Percentiles rank a stretch among this genome's conserved stretches.
Conservation (phyloP, 352 stramenopile genomes). For the Phytophthora lateralis region DNA sequence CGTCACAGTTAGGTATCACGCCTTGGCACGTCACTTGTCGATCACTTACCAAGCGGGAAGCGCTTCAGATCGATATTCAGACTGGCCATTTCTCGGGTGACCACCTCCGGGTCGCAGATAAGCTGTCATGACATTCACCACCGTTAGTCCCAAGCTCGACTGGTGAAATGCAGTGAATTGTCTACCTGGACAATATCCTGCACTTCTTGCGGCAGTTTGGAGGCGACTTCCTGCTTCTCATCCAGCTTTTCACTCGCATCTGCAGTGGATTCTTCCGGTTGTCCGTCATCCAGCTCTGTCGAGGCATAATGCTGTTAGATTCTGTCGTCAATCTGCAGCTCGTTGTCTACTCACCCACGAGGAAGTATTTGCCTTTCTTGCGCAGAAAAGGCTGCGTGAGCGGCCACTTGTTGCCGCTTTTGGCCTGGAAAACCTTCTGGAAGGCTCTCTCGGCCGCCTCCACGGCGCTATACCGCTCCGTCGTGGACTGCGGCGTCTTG, state of each 20-base stretch:
- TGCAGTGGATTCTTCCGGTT: conserved; percentile 29
- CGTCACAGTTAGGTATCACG: background rate
- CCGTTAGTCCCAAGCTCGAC: background rate
- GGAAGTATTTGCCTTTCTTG: conserved; percentile 64
- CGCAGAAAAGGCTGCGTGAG: conserved; percentile 46
- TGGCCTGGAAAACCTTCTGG: conserved; percentile 55
- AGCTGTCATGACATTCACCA: conserved; percentile 29
- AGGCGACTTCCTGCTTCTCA: conserved; percentile 30
- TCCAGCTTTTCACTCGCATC: conserved; percentile 28
- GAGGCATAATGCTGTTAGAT: conserved; percentile 7
- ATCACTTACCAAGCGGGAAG: conserved; percentile 46
- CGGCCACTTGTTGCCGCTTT: conserved; percentile 72
- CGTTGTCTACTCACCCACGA: conserved; percentile 47
- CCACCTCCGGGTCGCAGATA: conserved; percentile 57
- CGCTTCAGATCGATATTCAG: conserved; percentile 63
- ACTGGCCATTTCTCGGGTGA: conserved; percentile 49
- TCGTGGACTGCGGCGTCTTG: conserved; percentile 47
- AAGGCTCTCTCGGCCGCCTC: conserved; percentile 47
- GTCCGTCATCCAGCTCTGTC: conserved; percentile 47
- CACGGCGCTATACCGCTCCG: conserved; percentile 17
- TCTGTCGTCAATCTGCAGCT: background rate
- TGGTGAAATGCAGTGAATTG: background rate
- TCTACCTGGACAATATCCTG: conserved; percentile 50
- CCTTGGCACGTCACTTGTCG: background rate
- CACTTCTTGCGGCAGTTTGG: conserved; percentile 38